Evolutionary conservation across 192 early-diverging fungal species (phyloP), one percentile per base, ranked within the genome.

Genomic region (Backusella westeae): DNA sequence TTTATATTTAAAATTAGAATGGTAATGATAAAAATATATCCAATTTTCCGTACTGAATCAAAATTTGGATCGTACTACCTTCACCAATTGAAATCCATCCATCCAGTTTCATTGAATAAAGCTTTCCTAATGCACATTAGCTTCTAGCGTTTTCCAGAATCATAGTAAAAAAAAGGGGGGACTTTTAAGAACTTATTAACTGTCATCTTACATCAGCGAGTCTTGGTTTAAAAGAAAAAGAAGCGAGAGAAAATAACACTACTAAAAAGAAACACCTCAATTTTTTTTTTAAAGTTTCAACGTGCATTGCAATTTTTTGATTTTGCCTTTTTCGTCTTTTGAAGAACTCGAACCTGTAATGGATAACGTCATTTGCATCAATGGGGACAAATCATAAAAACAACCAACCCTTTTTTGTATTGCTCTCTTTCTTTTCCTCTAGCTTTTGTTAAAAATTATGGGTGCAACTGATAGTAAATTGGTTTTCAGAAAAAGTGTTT

Each of bases 391-490:
- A 63, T 63, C 56, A 63, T 26, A 63, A 63, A 63, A 63, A 63
- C 26, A 29, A 63, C 56, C 23, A 63, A 41, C 4, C 39, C 19
- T 66, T 66, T 74, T 41, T 66, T 38, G 9, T 21, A 74, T 44
- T 49, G 14, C 21, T 34, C 65, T 67, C 6, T 44, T 46, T 44
- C 21, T 29, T 34, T 67, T 36, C n/a, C n/a, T 21, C 46, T 34
- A 26, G n/a, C 42, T 14, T 42, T 71, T 26, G 0, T 26, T 42
- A 32, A 12, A 32, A 34, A 38, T 41, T 23, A 97, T 96, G 95
- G 96, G 96, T 19, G 93, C 92, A 35, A 89, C 94, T 19, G 95
- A 97, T 80, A 92, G 90, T 77, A 97, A 97, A 81, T 81, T 96
- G 53, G 91, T 91, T 29, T 97, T 97, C 80, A 88, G 95, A 67